Base-by-base conservation (phyloP, 129 eudicot species). In the Deinandra increscens region DNA sequence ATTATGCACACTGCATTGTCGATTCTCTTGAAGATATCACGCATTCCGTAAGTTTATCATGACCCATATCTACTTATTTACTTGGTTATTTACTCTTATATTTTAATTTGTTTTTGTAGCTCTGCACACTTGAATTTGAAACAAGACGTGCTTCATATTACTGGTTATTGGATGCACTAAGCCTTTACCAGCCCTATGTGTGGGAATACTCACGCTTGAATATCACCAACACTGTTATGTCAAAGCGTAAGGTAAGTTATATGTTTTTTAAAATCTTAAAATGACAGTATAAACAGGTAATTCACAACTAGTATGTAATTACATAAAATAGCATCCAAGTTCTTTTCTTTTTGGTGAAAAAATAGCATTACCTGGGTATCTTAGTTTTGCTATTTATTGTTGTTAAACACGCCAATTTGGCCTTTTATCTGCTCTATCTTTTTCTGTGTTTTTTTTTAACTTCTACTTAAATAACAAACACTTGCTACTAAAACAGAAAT, bases 11-110 rank as follows among this genome's bases (percentile, higher is more conserved):
- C 54, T 94, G 99, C 83, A 83, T 87, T 75, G 97, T 94, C 1
- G 97, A 94, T 83, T 94, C 99, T 73, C 90, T 94, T 60, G 97
- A 94, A 80, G 81, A 89, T 67, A 85, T 94, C 37, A 87, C 99
- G 49, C 99, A 94, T 75, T 94, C 99, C 69, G 99, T 94, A 85
- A 54, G 89, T 73, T 19, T 9, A 39, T 26, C 5, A 7, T 19
- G 14, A 26, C 9, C 11, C 45, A 0, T 54, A 36, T 74, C 42
- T 12, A n/a, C n/a, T 12, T 22, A 22, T 2, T 15, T 3, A 29
- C 33, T 29, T 44, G n/a, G 51, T 56, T 18, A 23, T 61, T 60
- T 49, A 76, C 18, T 69, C 11, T 37, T 23, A 10, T 50, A 59
- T 15, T 17, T 4, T n/a, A 4, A 15, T 33, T 0, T 53, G 15